Evolutionary conservation across 2,329 filamentous ascomycete species (phyloP), one percentile per base, ranked within the genome.

Genomic region (Paracorniculantispora psalliotae): DNA sequence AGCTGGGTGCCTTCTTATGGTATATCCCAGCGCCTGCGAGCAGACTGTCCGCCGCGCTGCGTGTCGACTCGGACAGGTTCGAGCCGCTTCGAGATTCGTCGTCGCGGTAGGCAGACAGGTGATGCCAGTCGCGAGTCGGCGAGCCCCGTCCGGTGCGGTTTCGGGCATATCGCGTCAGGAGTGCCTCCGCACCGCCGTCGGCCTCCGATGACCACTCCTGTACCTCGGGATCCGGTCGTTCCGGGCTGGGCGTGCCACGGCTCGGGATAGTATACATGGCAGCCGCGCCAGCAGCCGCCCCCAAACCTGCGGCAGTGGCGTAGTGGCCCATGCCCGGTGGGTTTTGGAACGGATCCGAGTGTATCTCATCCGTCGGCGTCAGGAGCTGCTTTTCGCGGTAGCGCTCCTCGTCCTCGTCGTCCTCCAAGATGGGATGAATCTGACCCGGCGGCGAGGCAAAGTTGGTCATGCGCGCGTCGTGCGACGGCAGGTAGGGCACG

Each of bases 361-460:
- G 70, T 43, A 63, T 67, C 30, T 68, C 74, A 8, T 68, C 77
- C 17, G 69, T 75, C 19, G 69, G 72, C 57, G 71, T 77, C 17
- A 49, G 64, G 15, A 65, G 67, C 57, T 70, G 63, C 33, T 66
- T 66, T 43, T 67, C 67, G 37, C 70, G 65, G 21, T 70, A 66
- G 1, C 70, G 68, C 7, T 77, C 79, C 33, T 84, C 81, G 17
- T 52, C 56, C 63, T 85, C 82, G 41, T 83, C 82, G 9, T 80
- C 81, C 62, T 85, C 82, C 63, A 82, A 77, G 61, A 85, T 85
- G 1, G 82, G 82, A 62, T 84, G 80, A 62, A 85, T 85, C 2
- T 70, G 72, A 4, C 76, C 77, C 0, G 75, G 68, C 2, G 64
- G 57, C 62, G 66, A 64, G 15, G 63, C 62, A n/a, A 72, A 67